A percentile compares a stretch with the other conserved stretches of the same genome.
Evolutionary conservation across 495 filamentous ascomycete genomes (phyloP).

Genomic region (Letharia lupina): DNA sequence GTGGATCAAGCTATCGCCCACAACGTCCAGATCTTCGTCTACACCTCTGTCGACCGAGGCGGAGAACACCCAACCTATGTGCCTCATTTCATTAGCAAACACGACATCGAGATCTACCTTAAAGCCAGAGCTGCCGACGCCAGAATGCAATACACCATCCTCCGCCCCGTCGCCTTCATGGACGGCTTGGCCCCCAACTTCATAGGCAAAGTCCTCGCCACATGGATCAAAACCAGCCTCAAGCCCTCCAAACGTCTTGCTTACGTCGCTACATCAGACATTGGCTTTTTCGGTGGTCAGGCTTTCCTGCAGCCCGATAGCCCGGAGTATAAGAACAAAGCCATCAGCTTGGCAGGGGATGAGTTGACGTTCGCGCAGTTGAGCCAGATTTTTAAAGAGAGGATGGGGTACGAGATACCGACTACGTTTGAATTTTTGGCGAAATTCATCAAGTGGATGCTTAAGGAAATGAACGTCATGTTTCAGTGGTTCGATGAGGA

Average conservation of each 20-base stretch:
- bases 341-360: slow-evolving; percentile 51
- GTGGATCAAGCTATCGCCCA: slow-evolving; percentile 50
- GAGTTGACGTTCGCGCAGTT: slow-evolving; percentile 46
- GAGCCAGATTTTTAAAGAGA: slow-evolving; percentile 41
- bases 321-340: slow-evolving; percentile 34
- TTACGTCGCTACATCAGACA: slow-evolving; percentile 49
- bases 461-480: slow-evolving; percentile 52
- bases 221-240: slow-evolving; percentile 39
- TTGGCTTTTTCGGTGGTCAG: slow-evolving; percentile 55
- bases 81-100: slow-evolving; percentile 56
- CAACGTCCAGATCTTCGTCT: slow-evolving; percentile 56
- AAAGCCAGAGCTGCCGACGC: slow-evolving; percentile 25
- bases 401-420: slow-evolving; percentile 42
- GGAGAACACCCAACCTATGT: slow-evolving; percentile 52
- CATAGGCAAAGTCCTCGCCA: slow-evolving; percentile 50
- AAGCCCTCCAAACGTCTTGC: slow-evolving; percentile 47
- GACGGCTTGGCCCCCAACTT: slow-evolving; percentile 53
- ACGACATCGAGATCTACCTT: slow-evolving; percentile 56
- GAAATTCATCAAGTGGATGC: slow-evolving; percentile 34
- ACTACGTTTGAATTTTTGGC: slow-evolving; percentile 40
- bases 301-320: slow-evolving; percentile 46
- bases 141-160: slow-evolving; percentile 36
- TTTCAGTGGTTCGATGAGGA: slow-evolving; percentile 54
- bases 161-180: slow-evolving; percentile 51
- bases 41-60: slow-evolving; percentile 59